These are phyloP conservation scores for Coemansia sp. DNA, from an alignment of 192 early-diverging fungal species.

Conservation along the genomic window DNA sequence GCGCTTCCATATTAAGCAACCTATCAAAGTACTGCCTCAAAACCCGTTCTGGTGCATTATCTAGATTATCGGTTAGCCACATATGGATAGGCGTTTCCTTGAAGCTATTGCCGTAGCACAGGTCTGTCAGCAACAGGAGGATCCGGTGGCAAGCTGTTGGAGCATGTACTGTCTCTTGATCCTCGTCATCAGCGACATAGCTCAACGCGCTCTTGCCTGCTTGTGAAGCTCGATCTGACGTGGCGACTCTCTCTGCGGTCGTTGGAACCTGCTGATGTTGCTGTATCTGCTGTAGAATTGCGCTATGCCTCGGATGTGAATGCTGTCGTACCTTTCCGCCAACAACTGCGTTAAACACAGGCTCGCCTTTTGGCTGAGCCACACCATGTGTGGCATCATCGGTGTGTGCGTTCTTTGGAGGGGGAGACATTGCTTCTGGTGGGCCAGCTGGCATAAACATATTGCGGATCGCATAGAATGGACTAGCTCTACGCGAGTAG, in stretches of 20 bases:
- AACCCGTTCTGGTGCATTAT: constrained; percentile 20
- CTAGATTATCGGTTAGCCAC: constrained; percentile 47
- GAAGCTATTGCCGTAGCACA: constrained; percentile 40
- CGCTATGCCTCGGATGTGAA: background rate
- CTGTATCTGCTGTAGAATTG: background rate
- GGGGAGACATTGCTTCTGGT: background rate
- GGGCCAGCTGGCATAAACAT: constrained; percentile 29
- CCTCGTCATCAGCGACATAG: background rate
- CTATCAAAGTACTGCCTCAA: constrained; percentile 25
- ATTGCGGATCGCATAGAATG: constrained; percentile 38
- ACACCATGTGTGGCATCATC: constrained; percentile 3
- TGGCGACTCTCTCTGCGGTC: constrained; percentile 9
- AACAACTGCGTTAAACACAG: constrained; percentile 46
- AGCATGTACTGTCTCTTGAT: constrained; percentile 11
- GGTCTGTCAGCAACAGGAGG: constrained; percentile 31
- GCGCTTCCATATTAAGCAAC: constrained; percentile 8
- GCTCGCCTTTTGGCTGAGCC: constrained; percentile 15
- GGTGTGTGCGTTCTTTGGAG: background rate
- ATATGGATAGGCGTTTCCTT: constrained; percentile 45
- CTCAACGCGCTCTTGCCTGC: background rate
- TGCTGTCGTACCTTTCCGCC: constrained; percentile 33
- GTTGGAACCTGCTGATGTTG: constrained; percentile 12
- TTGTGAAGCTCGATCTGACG: background rate
- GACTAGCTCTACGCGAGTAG: constrained; percentile 26
- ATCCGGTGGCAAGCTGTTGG: constrained; percentile 37